Evolutionary conservation across 1,284 basidiomycete species (phyloP), one percentile per base, ranked within the genome.

Genomic region (Marasmius tenuissimus): DNA sequence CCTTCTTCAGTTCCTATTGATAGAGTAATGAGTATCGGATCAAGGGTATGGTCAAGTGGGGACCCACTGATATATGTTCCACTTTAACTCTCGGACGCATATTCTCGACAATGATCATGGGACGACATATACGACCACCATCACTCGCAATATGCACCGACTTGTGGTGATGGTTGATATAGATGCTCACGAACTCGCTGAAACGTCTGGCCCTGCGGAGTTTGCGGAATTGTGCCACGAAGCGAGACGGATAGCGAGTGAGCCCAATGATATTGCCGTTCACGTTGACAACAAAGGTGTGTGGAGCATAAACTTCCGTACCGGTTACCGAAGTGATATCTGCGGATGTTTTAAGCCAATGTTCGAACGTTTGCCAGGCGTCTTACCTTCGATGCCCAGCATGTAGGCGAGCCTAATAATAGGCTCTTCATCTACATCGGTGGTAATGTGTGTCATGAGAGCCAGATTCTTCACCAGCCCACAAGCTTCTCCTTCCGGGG

Each of bases 371-470:
- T n/a, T 61, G 52, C 61, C 47, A 53, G 39, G 60, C 14, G 53
- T 52, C 82, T 61, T 60, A 91, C 94, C 93, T 86, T 99, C 96
- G 20, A 97, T 92, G 37, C 97, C 98, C 34, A 99, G 86, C 86
- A 97, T 91, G 76, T 92, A 97, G 3, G 94, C 91, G 50, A 98
- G 81, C 63, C 89, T 85, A 68, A 94, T 88, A 63, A 99, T 93
- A 2, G 97, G 96, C 65, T 91, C 93, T 75, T 99, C 97, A 65
- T 97, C 96, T 18, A 97, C 96, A 75, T 99, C 97, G 27, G 98
- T 99, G 12, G 97, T 99, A 75, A 99, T 99, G 76, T 99, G 98
- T 3, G 98, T 99, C 96, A 99, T 99, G 48, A 99, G 83, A 2
- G 97, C 98, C 61, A 99, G 79, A 76, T 99, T 99, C 81, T 99